phyloP scores from a whole-genome alignment of 2,329 filamentous ascomycete genomes.

The Colletotrichum karsti region DNA sequence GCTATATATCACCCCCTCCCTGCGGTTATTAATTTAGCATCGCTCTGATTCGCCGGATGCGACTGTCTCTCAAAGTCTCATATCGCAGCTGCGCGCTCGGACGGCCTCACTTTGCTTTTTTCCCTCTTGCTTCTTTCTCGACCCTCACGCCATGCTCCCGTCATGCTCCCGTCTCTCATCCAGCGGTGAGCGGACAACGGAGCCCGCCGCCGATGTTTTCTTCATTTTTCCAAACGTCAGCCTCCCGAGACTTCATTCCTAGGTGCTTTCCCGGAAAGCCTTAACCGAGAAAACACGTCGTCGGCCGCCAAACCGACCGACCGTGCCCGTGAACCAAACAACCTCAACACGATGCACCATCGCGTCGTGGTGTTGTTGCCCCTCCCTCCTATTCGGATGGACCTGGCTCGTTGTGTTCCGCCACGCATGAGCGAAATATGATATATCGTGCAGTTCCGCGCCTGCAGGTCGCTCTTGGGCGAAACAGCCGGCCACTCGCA shows the following conservation, averaged over 20 bases:
- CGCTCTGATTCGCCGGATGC: conserved; percentile 11
- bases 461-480: conserved; percentile 13
- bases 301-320: background rate
- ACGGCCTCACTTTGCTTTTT: conserved; percentile 23
- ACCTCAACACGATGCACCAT: background rate
- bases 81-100: conserved; percentile 15
- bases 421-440: conserved; percentile 8
- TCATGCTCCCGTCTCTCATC: conserved; percentile 16
- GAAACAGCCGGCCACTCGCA: conserved; percentile 9
- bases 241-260: conserved; percentile 19
- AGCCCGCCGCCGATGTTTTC: background rate
- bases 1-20: conserved; percentile 6
- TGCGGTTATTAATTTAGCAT: conserved; percentile 16
- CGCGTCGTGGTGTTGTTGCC: background rate
- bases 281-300: background rate
- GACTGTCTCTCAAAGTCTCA: conserved; percentile 24
- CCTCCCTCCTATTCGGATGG: background rate
- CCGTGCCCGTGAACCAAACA: background rate
- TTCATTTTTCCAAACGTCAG: conserved; percentile 2
- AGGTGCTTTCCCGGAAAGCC: background rate
- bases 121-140: conserved; percentile 17
- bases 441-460: conserved; percentile 16
- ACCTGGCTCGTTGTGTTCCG: conserved; percentile 14
- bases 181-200: conserved; percentile 19
- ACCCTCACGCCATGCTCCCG: conserved; percentile 21